phyloP scores from a whole-genome alignment of 1,284 basidiomycete genomes.

The Amylostereum chailletii region DNA sequence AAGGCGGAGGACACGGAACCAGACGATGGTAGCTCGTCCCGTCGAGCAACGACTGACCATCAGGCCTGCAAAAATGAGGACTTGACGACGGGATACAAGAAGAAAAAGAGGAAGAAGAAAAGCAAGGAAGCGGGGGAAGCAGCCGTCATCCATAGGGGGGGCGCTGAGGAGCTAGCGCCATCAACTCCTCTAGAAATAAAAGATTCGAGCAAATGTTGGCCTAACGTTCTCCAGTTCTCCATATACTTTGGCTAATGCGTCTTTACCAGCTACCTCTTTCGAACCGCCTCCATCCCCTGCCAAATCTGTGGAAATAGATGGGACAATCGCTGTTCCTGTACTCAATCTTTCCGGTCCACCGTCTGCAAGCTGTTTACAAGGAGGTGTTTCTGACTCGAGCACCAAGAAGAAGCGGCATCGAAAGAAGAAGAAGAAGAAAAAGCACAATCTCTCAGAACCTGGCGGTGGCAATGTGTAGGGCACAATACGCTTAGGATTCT shows the following conservation, averaged over 20 bases:
- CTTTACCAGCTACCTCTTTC: background rate
- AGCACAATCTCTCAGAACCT: background rate
- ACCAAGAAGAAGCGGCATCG: conserved; percentile 43
- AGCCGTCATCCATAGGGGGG: conserved; percentile 3
- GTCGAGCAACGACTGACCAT: background rate
- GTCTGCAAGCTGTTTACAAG: conserved; percentile 24
- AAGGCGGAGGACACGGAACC: background rate
- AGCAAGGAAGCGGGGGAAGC: no score
- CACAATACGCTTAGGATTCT: background rate
- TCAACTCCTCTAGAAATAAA: background rate
- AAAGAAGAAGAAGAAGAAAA: conserved; percentile 46
- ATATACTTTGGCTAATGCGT: background rate
- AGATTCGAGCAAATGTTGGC: background rate
- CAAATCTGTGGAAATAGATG: background rate
- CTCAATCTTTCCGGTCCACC: conserved; percentile 52
- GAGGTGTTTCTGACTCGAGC: conserved; percentile 11
- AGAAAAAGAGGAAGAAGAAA: conserved; percentile 16
- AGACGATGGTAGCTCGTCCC: background rate
- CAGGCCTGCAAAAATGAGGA: conserved; percentile 9
- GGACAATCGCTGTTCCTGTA: conserved; percentile 24
- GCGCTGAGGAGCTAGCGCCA: background rate
- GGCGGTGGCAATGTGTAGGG: background rate
- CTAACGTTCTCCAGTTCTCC: no score
- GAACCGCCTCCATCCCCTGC: background rate
- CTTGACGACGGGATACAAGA: conserved; percentile 14